Percentiles rank a stretch among this genome's conserved stretches.
These are phyloP conservation scores for Coemansia aciculifera DNA, from an alignment of 192 early-diverging fungal species.

Conservation along the genomic window DNA sequence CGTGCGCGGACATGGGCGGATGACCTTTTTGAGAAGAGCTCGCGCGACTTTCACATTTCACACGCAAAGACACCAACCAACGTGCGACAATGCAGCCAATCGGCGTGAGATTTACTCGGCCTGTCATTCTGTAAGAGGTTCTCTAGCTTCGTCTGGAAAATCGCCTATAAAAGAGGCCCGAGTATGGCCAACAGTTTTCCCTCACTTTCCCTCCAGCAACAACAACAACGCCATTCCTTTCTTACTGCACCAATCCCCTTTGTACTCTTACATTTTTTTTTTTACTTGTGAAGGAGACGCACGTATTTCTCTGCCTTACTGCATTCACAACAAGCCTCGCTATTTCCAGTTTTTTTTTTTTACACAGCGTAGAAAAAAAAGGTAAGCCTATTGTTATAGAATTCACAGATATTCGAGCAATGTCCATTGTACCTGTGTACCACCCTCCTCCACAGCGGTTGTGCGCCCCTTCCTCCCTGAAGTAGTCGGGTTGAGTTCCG, in stretches of 20 bases:
- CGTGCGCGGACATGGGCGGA: slow-evolving; percentile 2
- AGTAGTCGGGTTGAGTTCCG: not conserved
- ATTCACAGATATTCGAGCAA: not conserved
- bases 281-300: not conserved
- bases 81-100: slow-evolving; percentile 6
- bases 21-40: slow-evolving; percentile 4
- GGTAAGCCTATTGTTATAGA: not conserved
- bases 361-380: not conserved
- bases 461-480: not conserved
- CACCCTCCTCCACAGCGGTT: not conserved
- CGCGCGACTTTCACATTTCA: slow-evolving; percentile 2
- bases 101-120: not conserved
- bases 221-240: not conserved
- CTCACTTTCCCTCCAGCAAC: not conserved
- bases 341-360: not conserved
- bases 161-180: slow-evolving; percentile 5
- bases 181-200: not conserved
- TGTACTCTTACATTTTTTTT: not conserved
- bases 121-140: not conserved
- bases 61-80: slow-evolving; percentile 2
- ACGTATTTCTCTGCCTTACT: not conserved
- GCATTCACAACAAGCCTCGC: not conserved
- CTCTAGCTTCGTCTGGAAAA: not conserved
- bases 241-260: not conserved
- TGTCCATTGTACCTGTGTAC: not conserved